Conservation (phyloP, 1,284 basidiomycete species). For the Athelia sp. region DNA sequence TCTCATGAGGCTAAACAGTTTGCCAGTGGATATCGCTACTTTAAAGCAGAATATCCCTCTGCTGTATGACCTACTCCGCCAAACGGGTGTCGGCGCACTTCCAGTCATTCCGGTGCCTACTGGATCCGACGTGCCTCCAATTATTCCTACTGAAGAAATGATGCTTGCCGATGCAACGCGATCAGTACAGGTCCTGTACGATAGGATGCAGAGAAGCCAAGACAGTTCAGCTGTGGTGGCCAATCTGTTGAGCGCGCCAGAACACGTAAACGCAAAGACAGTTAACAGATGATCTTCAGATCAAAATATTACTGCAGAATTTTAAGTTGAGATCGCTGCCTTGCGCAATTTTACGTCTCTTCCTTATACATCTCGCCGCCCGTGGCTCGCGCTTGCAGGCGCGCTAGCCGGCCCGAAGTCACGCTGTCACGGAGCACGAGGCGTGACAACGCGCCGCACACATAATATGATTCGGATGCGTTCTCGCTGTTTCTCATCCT, state of each 20-base stretch:
- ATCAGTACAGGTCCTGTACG: slow-evolving; percentile 34
- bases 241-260: slow-evolving; percentile 24
- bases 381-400: too few relatives aligned
- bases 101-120: slow-evolving; percentile 22
- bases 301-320: too few relatives aligned
- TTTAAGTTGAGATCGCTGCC: too few relatives aligned
- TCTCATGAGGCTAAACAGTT: neutral
- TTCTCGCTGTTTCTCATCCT: neutral
- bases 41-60: slow-evolving; percentile 30
- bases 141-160: slow-evolving; percentile 22
- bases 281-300: too few relatives aligned
- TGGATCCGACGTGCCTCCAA: slow-evolving; percentile 13
- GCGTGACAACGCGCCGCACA: too few relatives aligned
- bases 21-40: slow-evolving; percentile 28
- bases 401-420: too few relatives aligned
- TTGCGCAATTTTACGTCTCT: too few relatives aligned
- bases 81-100: slow-evolving; percentile 40
- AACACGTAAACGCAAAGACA: slow-evolving; percentile 8
- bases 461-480: too few relatives aligned
- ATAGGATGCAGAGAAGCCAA: slow-evolving; percentile 34
- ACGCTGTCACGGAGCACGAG: too few relatives aligned
- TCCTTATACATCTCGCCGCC: too few relatives aligned
- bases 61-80: slow-evolving; percentile 32
- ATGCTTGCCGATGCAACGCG: slow-evolving; percentile 30
- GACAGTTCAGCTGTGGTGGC: slow-evolving; percentile 37